phyloP scores from a whole-genome alignment of 1,284 basidiomycete genomes.

The Boletellus deceptivus region DNA sequence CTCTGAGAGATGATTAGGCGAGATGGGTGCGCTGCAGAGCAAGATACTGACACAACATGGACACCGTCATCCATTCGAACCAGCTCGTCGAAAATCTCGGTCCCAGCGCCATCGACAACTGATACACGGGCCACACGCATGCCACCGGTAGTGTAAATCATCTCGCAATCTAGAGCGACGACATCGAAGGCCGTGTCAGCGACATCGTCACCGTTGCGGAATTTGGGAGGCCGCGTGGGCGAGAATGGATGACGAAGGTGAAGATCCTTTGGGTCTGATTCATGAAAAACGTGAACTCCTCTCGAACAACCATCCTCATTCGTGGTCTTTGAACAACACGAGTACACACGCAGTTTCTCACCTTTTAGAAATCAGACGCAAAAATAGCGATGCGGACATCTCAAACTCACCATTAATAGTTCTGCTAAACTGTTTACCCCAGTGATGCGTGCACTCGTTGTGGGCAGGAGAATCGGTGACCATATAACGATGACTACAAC shows the following conservation, averaged over 20 bases:
- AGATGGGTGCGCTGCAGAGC: neutral
- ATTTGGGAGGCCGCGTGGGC: slow-evolving; percentile 37
- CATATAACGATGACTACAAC: slow-evolving; percentile 69
- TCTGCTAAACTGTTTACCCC: slow-evolving; percentile 67
- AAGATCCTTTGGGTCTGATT: slow-evolving; percentile 64
- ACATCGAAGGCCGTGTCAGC: slow-evolving; percentile 58
- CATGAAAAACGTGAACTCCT: slow-evolving; percentile 78
- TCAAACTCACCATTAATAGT: slow-evolving; percentile 53
- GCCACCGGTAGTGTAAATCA: slow-evolving; percentile 90
- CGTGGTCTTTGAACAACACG: slow-evolving; percentile 62
- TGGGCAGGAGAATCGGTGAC: slow-evolving; percentile 60
- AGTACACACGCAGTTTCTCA: slow-evolving; percentile 61
- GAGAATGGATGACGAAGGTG: slow-evolving; percentile 78
- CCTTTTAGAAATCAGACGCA: slow-evolving; percentile 41
- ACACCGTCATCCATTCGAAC: slow-evolving; percentile 78
- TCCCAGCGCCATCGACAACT: slow-evolving; percentile 74
- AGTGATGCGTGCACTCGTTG: slow-evolving; percentile 78
- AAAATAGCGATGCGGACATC: slow-evolving; percentile 12
- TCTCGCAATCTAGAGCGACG: slow-evolving; percentile 87
- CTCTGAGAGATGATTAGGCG: slow-evolving; percentile 47
- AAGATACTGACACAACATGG: slow-evolving; percentile 65
- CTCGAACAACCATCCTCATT: slow-evolving; percentile 61
- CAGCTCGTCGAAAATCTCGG: slow-evolving; percentile 77
- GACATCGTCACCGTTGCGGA: slow-evolving; percentile 11
- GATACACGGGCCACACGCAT: slow-evolving; percentile 86